These are phyloP conservation scores for Yamadazyma triangularis DNA, from an alignment of 1,139 yeast species.

Conservation along the genomic window DNA sequence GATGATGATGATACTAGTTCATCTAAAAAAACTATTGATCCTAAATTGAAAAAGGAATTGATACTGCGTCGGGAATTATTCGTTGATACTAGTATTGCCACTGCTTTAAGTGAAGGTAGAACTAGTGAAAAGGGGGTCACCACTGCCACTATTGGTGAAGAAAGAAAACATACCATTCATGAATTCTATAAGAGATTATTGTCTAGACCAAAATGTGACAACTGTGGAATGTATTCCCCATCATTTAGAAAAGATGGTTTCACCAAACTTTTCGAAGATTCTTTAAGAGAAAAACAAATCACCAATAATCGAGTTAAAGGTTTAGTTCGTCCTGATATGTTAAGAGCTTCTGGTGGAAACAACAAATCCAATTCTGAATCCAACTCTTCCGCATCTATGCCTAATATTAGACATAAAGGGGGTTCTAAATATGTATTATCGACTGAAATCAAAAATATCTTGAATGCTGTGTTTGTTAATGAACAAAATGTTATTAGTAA, in stretches of 20 bases:
- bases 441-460: constrained; percentile 77
- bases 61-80: constrained; percentile 60
- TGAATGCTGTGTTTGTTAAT: constrained; percentile 67
- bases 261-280: constrained; percentile 85
- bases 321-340: constrained; percentile 65
- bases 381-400: constrained; percentile 26
- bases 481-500: constrained; percentile 63
- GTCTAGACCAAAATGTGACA: constrained; percentile 83
- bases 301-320: constrained; percentile 83
- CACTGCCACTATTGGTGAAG: constrained; percentile 84
- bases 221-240: constrained; percentile 95
- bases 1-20: constrained; percentile 31
- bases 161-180: constrained; percentile 71
- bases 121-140: constrained; percentile 62
- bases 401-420: constrained; percentile 51
- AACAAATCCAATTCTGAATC: constrained; percentile 7
- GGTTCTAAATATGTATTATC: constrained; percentile 85
- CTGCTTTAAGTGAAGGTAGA: constrained; percentile 77
- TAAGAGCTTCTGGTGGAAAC: constrained; percentile 26
- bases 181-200: constrained; percentile 71
- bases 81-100: constrained; percentile 65
- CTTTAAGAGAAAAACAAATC: constrained; percentile 75
- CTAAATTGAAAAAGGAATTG: constrained; percentile 42
- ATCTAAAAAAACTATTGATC: constrained; percentile 24
- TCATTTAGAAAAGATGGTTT: constrained; percentile 92